Evolutionary conservation across 2,329 filamentous ascomycete species (phyloP).

Genomic region (Sporothrix pallida): DNA sequence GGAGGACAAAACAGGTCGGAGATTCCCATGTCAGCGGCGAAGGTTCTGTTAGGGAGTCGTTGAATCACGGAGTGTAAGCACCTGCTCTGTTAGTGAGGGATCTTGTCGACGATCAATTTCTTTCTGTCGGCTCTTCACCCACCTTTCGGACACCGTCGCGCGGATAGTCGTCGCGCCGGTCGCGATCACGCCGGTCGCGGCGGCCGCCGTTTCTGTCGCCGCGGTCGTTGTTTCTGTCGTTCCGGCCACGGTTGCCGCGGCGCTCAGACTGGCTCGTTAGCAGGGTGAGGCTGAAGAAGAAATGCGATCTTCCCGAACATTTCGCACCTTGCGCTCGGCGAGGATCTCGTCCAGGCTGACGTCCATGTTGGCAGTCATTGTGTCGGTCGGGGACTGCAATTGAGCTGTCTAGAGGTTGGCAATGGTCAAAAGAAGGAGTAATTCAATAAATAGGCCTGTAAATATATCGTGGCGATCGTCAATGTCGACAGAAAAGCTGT

Average conservation of each 20-base stretch:
- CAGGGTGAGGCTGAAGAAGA: too few species aligned
- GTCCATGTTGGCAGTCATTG: constrained; percentile 49
- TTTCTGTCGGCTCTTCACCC: constrained; percentile 30
- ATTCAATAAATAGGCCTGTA: not conserved
- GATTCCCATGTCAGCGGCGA: constrained; percentile 49
- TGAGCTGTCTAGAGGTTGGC: not conserved
- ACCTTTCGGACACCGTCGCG: constrained; percentile 94
- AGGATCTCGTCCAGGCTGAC: constrained; percentile 64
- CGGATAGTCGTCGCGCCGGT: constrained; percentile 57
- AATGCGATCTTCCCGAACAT: too few species aligned
- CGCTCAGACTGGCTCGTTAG: constrained; percentile 27
- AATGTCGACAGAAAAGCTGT: not conserved
- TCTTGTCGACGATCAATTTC: too few species aligned
- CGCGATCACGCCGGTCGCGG: constrained; percentile 40
- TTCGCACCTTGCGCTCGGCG: constrained; percentile 48
- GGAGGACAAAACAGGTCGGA: constrained; percentile 39
- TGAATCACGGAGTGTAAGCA: not conserved
- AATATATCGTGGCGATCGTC: not conserved
- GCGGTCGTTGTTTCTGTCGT: constrained; percentile 16
- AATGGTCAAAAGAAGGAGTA: not conserved
- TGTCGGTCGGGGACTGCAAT: constrained; percentile 23
- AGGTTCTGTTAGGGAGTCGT: not conserved
- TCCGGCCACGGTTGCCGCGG: constrained; percentile 29
- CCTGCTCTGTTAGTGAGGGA: too few species aligned
- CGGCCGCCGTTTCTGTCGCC: constrained; percentile 8